Percentiles rank a stretch among this genome's conserved stretches.
These are phyloP conservation scores for Aspergillus ochraceus DNA, from an alignment of 2,329 filamentous ascomycete genomes.

Conservation along the genomic window DNA sequence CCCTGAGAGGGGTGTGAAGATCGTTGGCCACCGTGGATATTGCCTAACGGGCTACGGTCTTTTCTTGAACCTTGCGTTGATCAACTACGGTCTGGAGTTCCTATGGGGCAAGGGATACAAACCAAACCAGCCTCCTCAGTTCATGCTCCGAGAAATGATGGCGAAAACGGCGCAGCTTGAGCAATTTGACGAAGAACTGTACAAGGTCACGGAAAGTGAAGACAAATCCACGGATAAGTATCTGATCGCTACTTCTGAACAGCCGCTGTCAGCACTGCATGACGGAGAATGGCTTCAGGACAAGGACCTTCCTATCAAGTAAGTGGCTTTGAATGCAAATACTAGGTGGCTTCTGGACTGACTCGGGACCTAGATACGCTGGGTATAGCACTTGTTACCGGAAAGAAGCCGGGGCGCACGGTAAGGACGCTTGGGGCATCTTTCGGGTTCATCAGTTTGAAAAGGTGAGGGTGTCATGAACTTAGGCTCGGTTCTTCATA, in stretches of 20 bases:
- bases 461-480: conserved; percentile 57
- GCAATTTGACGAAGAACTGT: conserved; percentile 96
- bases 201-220: conserved; percentile 85
- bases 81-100: conserved; percentile 94
- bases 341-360: conserved; percentile 10
- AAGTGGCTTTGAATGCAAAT: conserved; percentile 21
- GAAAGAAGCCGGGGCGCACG: conserved; percentile 89
- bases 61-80: conserved; percentile 85
- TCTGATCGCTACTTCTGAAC: conserved; percentile 82
- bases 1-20: conserved; percentile 86
- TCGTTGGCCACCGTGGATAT: conserved; percentile 92
- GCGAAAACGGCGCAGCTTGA: conserved; percentile 96
- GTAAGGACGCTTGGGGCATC: conserved; percentile 94
- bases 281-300: conserved; percentile 88
- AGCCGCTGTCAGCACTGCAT: conserved; percentile 90
- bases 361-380: conserved; percentile 56
- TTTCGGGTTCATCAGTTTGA: conserved; percentile 99
- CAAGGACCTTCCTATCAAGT: conserved; percentile 85
- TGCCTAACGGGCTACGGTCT: conserved; percentile 88
- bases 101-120: conserved; percentile 78
- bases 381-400: conserved; percentile 95
- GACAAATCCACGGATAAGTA: conserved; percentile 87
- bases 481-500: background rate
- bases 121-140: conserved; percentile 82
- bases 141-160: conserved; percentile 96